Percentiles rank a stretch among this genome's conserved stretches.
Evolutionary conservation across 2,329 filamentous ascomycete genomes (phyloP).

Genomic region (Calonectria crousiana): DNA sequence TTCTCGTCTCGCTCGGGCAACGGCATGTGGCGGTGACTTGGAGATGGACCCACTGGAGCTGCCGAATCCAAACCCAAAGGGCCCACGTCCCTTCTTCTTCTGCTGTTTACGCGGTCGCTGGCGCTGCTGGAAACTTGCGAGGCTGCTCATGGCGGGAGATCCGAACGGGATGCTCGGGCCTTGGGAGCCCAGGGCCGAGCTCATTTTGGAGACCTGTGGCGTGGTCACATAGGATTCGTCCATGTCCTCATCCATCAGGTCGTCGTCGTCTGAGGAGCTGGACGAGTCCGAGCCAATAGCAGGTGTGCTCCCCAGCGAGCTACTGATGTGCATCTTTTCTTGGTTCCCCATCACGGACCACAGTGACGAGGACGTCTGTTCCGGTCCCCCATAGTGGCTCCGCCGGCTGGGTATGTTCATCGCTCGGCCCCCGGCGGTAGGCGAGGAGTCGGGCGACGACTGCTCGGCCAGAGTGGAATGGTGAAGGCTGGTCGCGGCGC

Average conservation of each 20-base stretch:
- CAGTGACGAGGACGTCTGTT: conserved; percentile 77
- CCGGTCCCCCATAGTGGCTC: conserved; percentile 61
- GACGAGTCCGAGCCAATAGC: conserved; percentile 82
- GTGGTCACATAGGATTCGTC: conserved; percentile 87
- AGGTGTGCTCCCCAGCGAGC: conserved; percentile 82
- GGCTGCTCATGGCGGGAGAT: conserved; percentile 79
- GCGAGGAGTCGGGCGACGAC: conserved; percentile 90
- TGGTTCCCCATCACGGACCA: conserved; percentile 79
- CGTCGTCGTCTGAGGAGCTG: conserved; percentile 78
- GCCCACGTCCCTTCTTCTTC: conserved; percentile 65
- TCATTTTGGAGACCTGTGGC: conserved; percentile 77
- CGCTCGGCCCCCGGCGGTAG: conserved; percentile 78
- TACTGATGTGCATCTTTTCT: conserved; percentile 80
- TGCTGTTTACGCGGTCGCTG: conserved; percentile 78
- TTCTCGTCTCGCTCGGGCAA: conserved; percentile 76
- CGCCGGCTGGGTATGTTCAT: conserved; percentile 72
- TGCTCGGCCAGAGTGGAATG: conserved; percentile 93
- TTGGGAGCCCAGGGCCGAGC: conserved; percentile 58
- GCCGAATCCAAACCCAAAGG: conserved; percentile 64
- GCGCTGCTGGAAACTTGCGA: conserved; percentile 87
- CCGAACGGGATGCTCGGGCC: conserved; percentile 71
- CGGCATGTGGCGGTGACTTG: conserved; percentile 77
- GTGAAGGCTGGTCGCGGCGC: conserved; percentile 93
- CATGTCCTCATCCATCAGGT: conserved; percentile 78
- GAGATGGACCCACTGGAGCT: conserved; percentile 64